Percentiles rank a stretch among this genome's conserved stretches.
Conservation (phyloP, 371 early-diverging fungal species). For the Actinomortierella ambigua region DNA sequence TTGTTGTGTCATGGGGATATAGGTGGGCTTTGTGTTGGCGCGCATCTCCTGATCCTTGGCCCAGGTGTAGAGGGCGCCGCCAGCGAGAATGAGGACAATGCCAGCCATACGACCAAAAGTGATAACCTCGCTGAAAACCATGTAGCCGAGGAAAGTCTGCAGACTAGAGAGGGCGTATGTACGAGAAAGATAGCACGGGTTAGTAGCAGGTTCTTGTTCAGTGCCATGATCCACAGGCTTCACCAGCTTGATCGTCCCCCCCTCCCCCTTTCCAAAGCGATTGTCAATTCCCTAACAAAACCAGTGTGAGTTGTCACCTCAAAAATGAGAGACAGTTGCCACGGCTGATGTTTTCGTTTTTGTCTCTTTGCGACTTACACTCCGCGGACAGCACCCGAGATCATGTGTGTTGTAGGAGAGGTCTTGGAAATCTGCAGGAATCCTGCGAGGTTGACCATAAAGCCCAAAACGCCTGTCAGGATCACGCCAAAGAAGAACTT, state of each 20-base stretch:
- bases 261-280: too few relatives aligned
- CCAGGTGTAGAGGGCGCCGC: slow-evolving; percentile 51
- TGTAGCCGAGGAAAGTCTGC: slow-evolving; percentile 55
- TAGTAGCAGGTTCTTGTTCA: too few relatives aligned
- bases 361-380: slow-evolving; percentile 11
- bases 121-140: slow-evolving; percentile 49
- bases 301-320: too few relatives aligned
- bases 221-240: too few relatives aligned
- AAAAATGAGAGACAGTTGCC: too few relatives aligned
- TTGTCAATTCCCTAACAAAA: too few relatives aligned
- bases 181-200: too few relatives aligned
- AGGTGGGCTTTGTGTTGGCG: slow-evolving; percentile 14
- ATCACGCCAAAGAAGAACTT: slow-evolving; percentile 28
- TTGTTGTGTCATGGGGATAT: slow-evolving; percentile 47
- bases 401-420: slow-evolving; percentile 52
- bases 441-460: slow-evolving; percentile 54
- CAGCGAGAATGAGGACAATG: slow-evolving; percentile 50
- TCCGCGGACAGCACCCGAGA: slow-evolving; percentile 23
- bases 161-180: slow-evolving; percentile 14
- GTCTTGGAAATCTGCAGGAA: slow-evolving; percentile 58
- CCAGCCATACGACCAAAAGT: slow-evolving; percentile 49
- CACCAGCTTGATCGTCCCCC: too few relatives aligned
- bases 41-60: slow-evolving; percentile 46
- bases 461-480: slow-evolving; percentile 50
- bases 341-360: too few relatives aligned